These are phyloP conservation scores for Penicillium concentricum DNA, from an alignment of 2,329 filamentous ascomycete genomes.

Conservation along the genomic window DNA sequence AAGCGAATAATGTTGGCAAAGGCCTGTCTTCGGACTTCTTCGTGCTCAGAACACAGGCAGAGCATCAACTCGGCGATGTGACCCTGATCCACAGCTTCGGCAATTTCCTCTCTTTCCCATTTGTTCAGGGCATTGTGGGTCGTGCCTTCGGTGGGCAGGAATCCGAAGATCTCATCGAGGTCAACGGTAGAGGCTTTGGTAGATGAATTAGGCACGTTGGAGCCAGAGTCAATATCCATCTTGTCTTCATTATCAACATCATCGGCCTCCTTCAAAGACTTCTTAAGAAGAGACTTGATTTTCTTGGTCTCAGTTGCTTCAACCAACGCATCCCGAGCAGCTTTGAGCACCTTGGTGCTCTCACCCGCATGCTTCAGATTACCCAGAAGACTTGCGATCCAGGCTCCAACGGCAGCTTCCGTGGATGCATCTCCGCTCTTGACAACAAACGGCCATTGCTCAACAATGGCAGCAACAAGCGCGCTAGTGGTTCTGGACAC, in stretches of 20 bases:
- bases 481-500: conserved; percentile 55
- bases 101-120: conserved; percentile 75
- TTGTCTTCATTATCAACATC: conserved; percentile 15
- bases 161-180: conserved; percentile 54
- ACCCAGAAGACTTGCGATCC: conserved; percentile 60
- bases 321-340: conserved; percentile 47
- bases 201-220: background rate
- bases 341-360: conserved; percentile 47
- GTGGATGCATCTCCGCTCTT: conserved; percentile 50
- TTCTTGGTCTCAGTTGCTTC: conserved; percentile 42
- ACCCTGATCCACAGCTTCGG: conserved; percentile 76
- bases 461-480: conserved; percentile 66
- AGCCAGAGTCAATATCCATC: conserved; percentile 20
- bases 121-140: conserved; percentile 49
- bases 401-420: conserved; percentile 52
- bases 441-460: conserved; percentile 73
- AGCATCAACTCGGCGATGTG: conserved; percentile 68
- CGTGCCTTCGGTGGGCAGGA: conserved; percentile 47
- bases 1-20: conserved; percentile 40
- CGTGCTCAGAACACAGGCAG: conserved; percentile 72
- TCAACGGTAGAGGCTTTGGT: conserved; percentile 36
- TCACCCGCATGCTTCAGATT: conserved; percentile 55
- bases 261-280: conserved; percentile 36
- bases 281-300: conserved; percentile 35
- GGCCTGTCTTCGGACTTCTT: conserved; percentile 76